phyloP scores from a whole-genome alignment of 148 eudicot species.

The Mesembryanthemum crystallinum region DNA sequence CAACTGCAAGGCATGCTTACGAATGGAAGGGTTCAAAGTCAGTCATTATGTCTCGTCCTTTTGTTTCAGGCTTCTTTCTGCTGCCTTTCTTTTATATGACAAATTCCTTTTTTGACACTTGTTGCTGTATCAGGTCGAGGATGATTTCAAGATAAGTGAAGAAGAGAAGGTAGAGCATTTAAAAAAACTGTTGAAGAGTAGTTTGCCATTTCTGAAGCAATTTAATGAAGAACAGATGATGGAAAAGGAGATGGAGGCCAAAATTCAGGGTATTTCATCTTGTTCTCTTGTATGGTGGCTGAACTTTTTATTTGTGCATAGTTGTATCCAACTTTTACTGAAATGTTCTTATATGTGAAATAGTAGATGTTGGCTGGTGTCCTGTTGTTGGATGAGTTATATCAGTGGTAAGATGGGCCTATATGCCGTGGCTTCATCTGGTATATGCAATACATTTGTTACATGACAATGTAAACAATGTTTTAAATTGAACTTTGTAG shows the following conservation, averaged over 20 bases:
- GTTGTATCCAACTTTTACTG: background rate
- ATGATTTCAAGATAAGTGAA: conserved; percentile 15
- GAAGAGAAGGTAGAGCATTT: conserved; percentile 33
- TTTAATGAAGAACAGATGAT: conserved; percentile 50
- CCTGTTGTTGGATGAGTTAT: background rate
- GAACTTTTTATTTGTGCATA: no score
- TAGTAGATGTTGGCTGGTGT: background rate
- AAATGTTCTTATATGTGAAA: background rate
- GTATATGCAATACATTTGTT: no score
- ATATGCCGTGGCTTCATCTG: background rate
- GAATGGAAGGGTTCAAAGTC: conserved; percentile 34
- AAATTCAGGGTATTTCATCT: conserved; percentile 46
- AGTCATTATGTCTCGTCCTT: background rate
- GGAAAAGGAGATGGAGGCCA: conserved; percentile 62
- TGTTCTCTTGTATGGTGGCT: background rate
- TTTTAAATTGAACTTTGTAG: background rate
- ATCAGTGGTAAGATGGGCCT: background rate
- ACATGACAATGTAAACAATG: no score
- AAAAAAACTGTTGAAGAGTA: conserved; percentile 34
- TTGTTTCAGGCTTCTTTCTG: background rate
- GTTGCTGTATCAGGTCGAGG: conserved; percentile 18
- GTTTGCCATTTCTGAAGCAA: conserved; percentile 47
- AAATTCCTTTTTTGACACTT: conserved; percentile 5
- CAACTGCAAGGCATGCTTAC: conserved; percentile 64
- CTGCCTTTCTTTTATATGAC: background rate